A percentile compares a stretch with the other conserved stretches of the same genome.
phyloP scores from a whole-genome alignment of 1,139 yeast genomes.

The Blastobotrys illinoisensis region DNA sequence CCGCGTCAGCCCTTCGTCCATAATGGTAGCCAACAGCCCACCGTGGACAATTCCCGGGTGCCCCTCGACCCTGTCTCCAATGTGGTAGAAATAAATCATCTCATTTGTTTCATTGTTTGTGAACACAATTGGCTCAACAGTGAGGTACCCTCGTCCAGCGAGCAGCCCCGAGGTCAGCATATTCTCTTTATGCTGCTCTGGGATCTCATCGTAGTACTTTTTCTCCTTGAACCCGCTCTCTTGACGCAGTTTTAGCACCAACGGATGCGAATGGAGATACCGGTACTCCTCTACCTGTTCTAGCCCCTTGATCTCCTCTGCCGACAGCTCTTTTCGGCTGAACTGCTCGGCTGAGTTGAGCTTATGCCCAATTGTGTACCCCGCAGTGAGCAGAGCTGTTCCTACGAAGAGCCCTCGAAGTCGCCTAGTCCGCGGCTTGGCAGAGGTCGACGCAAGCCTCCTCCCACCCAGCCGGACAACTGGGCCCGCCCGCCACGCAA shows the following conservation, averaged over 20 bases:
- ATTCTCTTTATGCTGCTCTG: conserved; percentile 21
- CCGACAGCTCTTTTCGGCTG: background rate
- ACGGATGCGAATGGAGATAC: conserved; percentile 20
- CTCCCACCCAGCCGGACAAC: background rate
- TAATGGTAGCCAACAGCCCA: conserved; percentile 73
- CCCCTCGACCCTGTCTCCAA: conserved; percentile 61
- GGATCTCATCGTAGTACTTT: conserved; percentile 24
- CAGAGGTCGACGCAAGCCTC: background rate
- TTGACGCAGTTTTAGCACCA: conserved; percentile 18
- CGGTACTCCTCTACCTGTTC: conserved; percentile 12
- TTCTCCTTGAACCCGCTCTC: conserved; percentile 18
- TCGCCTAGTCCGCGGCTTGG: background rate
- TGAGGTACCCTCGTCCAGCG: conserved; percentile 23
- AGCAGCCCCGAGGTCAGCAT: conserved; percentile 26
- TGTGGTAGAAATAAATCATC: conserved; percentile 48
- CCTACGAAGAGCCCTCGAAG: conserved; percentile 3
- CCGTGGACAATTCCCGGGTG: conserved; percentile 76
- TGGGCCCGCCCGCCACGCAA: background rate
- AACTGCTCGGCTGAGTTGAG: background rate
- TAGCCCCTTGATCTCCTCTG: background rate
- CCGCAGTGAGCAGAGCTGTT: background rate
- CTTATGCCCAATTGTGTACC: conserved; percentile 1
- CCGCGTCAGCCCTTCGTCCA: conserved; percentile 82
- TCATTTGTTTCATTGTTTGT: conserved; percentile 17
- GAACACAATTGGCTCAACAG: conserved; percentile 28